A percentile compares a stretch with the other conserved stretches of the same genome.
These are phyloP conservation scores for Ascodesmis nigricans DNA, from an alignment of 495 filamentous ascomycete genomes.

Conservation along the genomic window DNA sequence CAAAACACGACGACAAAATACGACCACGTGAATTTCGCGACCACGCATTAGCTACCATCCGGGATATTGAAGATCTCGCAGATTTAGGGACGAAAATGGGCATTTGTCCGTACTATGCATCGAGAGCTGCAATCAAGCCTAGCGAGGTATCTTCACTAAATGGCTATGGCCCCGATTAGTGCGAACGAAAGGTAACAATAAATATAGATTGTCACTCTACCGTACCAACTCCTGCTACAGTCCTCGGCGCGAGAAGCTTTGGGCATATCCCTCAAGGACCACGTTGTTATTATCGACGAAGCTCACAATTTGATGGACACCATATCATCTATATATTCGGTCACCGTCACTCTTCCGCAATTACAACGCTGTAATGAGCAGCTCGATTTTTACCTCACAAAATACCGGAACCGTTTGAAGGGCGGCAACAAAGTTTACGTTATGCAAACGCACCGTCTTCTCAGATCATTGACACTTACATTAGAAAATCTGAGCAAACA, in stretches of 20 bases:
- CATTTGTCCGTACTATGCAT: slow-evolving; percentile 91
- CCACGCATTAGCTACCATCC: slow-evolving; percentile 57
- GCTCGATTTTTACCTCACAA: slow-evolving; percentile 60
- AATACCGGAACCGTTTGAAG: slow-evolving; percentile 68
- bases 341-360: slow-evolving; percentile 49
- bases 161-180: not conserved
- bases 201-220: slow-evolving; percentile 64
- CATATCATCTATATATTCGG: slow-evolving; percentile 67
- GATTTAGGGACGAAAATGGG: slow-evolving; percentile 53
- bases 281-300: slow-evolving; percentile 86
- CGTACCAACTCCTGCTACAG: slow-evolving; percentile 78
- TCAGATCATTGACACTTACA: slow-evolving; percentile 51
- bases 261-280: slow-evolving; percentile 60
- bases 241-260: slow-evolving; percentile 75
- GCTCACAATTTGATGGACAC: slow-evolving; percentile 96
- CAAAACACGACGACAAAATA: slow-evolving; percentile 48
- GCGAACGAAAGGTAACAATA: slow-evolving; percentile 3
- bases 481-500: slow-evolving; percentile 30
- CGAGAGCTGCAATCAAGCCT: slow-evolving; percentile 54
- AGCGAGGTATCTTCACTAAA: slow-evolving; percentile 37
- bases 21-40: slow-evolving; percentile 69
- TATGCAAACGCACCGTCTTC: slow-evolving; percentile 57
- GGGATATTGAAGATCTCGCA: slow-evolving; percentile 84
- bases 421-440: slow-evolving; percentile 87
- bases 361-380: slow-evolving; percentile 48